Conservation (phyloP, 495 filamentous ascomycete genomes). For the Beverwykella pulmonaria region DNA sequence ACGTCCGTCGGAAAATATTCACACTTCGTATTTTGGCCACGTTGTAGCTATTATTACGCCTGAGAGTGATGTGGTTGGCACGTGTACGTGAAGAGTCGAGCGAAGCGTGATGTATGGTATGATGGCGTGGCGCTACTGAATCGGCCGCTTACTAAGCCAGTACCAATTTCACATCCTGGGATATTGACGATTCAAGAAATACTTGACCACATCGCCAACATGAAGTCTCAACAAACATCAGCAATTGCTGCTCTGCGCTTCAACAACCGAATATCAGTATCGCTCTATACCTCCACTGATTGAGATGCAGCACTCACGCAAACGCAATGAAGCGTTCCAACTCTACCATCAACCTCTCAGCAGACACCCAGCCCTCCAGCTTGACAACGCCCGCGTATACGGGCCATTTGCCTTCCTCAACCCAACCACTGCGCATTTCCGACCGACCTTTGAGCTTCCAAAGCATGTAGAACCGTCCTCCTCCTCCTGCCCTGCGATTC, state of each 20-base stretch:
- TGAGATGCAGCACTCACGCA: conserved; percentile 20
- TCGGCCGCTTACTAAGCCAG: too few species aligned
- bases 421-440: conserved; percentile 51
- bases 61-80: too few species aligned
- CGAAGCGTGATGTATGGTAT: too few species aligned
- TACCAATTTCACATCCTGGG: too few species aligned
- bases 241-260: neutral
- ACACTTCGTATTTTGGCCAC: too few species aligned
- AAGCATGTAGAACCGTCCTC: conserved; percentile 5
- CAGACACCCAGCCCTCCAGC: conserved; percentile 28
- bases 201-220: neutral
- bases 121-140: too few species aligned
- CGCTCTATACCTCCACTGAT: neutral
- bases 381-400: conserved; percentile 31
- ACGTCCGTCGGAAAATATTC: too few species aligned
- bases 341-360: conserved; percentile 38
- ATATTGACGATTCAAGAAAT: neutral
- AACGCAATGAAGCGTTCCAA: conserved; percentile 38
- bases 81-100: too few species aligned
- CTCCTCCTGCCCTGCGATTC: neutral
- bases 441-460: conserved; percentile 12
- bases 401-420: conserved; percentile 57
- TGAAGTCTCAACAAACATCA: neutral
- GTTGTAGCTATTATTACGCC: too few species aligned
- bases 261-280: neutral